These are phyloP conservation scores for Mycena epipterygia DNA, from an alignment of 768 basidiomycete genomes.

Conservation along the genomic window DNA sequence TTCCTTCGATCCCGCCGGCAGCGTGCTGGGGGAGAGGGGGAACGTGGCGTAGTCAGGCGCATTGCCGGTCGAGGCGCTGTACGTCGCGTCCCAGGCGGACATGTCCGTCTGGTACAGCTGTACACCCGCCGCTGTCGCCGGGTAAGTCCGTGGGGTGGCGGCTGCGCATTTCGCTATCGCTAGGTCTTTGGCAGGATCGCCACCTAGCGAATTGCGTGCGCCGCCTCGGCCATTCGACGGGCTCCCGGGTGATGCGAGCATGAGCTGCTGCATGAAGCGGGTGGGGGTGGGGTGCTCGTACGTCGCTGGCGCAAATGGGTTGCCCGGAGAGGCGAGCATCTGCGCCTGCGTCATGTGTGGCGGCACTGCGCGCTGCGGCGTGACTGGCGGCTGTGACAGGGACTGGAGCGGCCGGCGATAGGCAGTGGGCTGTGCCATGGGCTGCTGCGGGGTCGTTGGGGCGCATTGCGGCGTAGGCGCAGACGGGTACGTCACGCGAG, in stretches of 20 bases:
- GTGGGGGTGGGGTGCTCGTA: no score
- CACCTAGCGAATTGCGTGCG: background rate
- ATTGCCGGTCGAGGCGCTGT: background rate
- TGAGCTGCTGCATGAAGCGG: background rate
- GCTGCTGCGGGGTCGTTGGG: background rate
- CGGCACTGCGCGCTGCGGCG: background rate
- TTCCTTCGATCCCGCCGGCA: conserved; percentile 5
- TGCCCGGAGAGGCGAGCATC: background rate
- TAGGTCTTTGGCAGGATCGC: background rate
- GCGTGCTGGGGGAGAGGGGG: conserved; percentile 2
- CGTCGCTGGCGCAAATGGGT: background rate
- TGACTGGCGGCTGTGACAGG: background rate
- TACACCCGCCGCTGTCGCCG: background rate
- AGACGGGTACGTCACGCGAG: background rate
- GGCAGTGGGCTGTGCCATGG: background rate
- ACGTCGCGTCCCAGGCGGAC: background rate
- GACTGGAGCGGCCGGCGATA: background rate
- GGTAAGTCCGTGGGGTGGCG: background rate
- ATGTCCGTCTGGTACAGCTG: background rate
- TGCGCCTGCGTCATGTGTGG: background rate
- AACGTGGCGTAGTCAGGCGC: background rate
- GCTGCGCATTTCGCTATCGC: background rate
- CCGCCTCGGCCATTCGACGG: background rate
- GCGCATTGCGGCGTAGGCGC: background rate
- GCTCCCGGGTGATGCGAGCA: background rate